Evolutionary conservation across 2,329 filamentous ascomycete genomes (phyloP).

Genomic region (Thermoascus crustaceus): DNA sequence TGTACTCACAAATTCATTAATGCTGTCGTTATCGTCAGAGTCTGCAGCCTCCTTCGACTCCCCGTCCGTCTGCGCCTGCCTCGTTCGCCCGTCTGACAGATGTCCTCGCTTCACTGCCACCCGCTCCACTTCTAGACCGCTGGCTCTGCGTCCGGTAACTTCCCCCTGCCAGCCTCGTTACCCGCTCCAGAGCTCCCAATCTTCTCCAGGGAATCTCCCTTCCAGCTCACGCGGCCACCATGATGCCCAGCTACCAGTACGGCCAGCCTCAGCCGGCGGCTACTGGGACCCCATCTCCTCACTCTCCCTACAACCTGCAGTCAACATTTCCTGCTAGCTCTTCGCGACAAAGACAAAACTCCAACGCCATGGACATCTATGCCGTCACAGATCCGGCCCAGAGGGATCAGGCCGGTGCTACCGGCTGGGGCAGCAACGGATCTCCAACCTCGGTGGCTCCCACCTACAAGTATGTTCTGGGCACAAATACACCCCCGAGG

Average conservation of each 20-base stretch:
- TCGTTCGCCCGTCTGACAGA: no score
- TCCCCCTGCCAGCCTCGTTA: no score
- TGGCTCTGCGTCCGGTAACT: no score
- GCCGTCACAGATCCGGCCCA: slow-evolving; percentile 21
- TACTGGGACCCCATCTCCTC: slow-evolving; percentile 14
- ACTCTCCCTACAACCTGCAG: slow-evolving; percentile 17
- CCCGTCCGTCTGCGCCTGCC: no score
- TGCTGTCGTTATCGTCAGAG: no score
- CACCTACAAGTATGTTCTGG: slow-evolving; percentile 3
- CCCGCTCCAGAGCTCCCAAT: no score
- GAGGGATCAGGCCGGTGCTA: slow-evolving; percentile 14
- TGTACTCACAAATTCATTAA: no score
- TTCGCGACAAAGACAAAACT: slow-evolving; percentile 24
- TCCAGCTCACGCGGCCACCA: slow-evolving; percentile 8
- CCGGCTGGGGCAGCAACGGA: slow-evolving; percentile 22
- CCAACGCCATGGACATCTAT: slow-evolving; percentile 30
- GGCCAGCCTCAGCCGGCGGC: slow-evolving; percentile 14
- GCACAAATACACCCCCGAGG: no score
- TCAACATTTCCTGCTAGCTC: slow-evolving; percentile 19
- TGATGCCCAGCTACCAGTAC: slow-evolving; percentile 15
- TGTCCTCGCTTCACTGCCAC: no score
- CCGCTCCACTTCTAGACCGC: no score
- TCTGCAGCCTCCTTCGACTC: no score
- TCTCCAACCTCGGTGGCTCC: slow-evolving; percentile 11
- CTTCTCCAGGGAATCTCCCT: no score